Evolutionary conservation across 2,329 filamentous ascomycete genomes (phyloP).

Genomic region (Fusarium marasasianum): DNA sequence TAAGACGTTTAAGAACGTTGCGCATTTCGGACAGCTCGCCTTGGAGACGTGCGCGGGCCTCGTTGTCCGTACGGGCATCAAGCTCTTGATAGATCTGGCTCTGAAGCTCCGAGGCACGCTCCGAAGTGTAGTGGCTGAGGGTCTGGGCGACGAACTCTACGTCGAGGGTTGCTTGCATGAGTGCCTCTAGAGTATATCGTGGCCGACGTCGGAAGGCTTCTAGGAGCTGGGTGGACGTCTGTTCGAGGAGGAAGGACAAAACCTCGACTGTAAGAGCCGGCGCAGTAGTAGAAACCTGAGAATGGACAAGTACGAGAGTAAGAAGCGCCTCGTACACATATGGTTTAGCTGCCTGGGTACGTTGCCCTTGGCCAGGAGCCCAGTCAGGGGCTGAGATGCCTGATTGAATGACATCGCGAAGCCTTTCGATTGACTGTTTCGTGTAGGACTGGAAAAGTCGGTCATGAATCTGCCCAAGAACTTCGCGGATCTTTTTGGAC

Average conservation of each 20-base stretch:
- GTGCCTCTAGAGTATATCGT: constrained; percentile 77
- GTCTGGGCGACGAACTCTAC: constrained; percentile 98
- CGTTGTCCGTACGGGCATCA: constrained; percentile 88
- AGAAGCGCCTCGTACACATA: constrained; percentile 93
- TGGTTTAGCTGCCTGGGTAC: constrained; percentile 79
- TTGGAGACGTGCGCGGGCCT: constrained; percentile 81
- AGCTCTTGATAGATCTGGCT: constrained; percentile 92
- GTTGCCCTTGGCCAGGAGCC: constrained; percentile 66
- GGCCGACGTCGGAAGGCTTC: constrained; percentile 76
- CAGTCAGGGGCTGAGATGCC: constrained; percentile 79
- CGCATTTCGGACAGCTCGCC: constrained; percentile 91
- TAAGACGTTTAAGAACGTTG: constrained; percentile 81
- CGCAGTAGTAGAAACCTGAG: constrained; percentile 84
- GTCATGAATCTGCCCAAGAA: constrained; percentile 88
- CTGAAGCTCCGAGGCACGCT: constrained; percentile 82
- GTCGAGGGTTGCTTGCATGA: constrained; percentile 97
- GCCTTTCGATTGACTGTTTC: constrained; percentile 73
- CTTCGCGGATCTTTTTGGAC: constrained; percentile 88
- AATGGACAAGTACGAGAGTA: constrained; percentile 88
- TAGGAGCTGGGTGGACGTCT: constrained; percentile 81
- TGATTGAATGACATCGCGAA: constrained; percentile 75
- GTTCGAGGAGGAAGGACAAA: constrained; percentile 86
- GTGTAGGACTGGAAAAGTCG: constrained; percentile 94
- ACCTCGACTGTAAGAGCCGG: constrained; percentile 81
- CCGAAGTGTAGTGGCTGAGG: constrained; percentile 86